These are phyloP conservation scores for Prunus padus DNA, from an alignment of 306 rosid genomes.

Conservation along the genomic window DNA sequence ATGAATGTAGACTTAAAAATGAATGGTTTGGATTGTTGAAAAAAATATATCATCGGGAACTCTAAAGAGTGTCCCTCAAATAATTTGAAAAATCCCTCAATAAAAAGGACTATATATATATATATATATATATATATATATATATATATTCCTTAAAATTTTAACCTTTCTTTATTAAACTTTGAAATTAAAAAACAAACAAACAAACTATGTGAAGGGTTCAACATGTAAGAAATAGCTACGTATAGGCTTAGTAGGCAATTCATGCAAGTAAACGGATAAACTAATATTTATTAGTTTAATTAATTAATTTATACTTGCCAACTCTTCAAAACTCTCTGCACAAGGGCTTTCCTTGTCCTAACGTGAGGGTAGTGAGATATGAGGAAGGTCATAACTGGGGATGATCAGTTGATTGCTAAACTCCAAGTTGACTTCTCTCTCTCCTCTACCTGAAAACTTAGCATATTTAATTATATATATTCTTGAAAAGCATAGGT, in stretches of 20 bases:
- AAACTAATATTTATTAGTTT: background rate
- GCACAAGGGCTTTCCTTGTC: slow-evolving; percentile 27
- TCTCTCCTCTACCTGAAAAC: background rate
- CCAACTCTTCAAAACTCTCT: background rate
- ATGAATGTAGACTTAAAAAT: no score
- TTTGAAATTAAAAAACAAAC: no score
- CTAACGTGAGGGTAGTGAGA: slow-evolving; percentile 28
- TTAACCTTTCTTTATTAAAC: background rate
- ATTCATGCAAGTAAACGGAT: slow-evolving; percentile 18
- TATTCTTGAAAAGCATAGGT: background rate
- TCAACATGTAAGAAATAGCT: slow-evolving; percentile 11
- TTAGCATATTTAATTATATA: background rate
- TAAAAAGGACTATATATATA: no score
- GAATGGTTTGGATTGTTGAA: no score
- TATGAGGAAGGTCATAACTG: slow-evolving; percentile 71
- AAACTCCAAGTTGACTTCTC: slow-evolving; percentile 50
- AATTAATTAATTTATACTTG: background rate
- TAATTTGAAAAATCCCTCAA: no score
- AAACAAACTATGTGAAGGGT: background rate
- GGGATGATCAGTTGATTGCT: slow-evolving; percentile 43
- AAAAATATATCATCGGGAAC: no score
- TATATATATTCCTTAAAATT: background rate
- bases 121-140: no score
- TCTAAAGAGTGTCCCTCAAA: no score
- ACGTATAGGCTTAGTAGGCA: background rate